Evolutionary conservation across 2,329 filamentous ascomycete species (phyloP).

Genomic region (Aspergillus neoniger): DNA sequence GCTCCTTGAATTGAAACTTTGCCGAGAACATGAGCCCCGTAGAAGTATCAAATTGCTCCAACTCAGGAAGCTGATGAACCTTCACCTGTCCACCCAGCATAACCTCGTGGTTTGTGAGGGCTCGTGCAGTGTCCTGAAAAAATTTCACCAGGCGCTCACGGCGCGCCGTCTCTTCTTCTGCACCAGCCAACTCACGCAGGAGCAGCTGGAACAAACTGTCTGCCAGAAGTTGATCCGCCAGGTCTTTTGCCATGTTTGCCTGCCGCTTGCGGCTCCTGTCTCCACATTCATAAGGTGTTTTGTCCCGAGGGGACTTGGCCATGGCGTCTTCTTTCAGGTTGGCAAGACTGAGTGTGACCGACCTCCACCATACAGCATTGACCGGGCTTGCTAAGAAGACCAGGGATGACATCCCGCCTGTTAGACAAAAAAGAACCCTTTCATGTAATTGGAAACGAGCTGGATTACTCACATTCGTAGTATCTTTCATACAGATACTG

Average conservation of each 20-base stretch:
- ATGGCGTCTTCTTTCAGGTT: not conserved
- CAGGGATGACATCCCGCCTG: not conserved
- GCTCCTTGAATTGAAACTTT: too few relatives aligned
- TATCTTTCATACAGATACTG: not conserved
- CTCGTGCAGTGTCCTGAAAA: not conserved
- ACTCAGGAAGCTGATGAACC: not conserved
- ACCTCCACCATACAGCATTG: not conserved
- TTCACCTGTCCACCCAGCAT: not conserved
- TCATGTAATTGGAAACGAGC: too few relatives aligned
- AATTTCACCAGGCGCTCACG: not conserved
- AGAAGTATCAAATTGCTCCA: not conserved
- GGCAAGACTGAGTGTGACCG: not conserved
- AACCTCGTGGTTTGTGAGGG: not conserved
- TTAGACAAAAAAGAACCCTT: not conserved
- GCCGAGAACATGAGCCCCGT: not conserved
- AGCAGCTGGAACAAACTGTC: not conserved
- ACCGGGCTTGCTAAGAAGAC: not conserved
- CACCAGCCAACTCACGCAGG: not conserved
- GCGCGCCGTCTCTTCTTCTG: not conserved
- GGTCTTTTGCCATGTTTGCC: not conserved
- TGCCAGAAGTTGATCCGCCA: not conserved
- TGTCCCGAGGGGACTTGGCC: not conserved
- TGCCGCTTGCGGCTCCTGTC: not conserved
- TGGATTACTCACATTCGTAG: not conserved
- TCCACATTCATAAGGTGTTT: not conserved